Evolutionary conservation across 2,329 filamentous ascomycete genomes (phyloP).

Genomic region (Cercospora sojina): DNA sequence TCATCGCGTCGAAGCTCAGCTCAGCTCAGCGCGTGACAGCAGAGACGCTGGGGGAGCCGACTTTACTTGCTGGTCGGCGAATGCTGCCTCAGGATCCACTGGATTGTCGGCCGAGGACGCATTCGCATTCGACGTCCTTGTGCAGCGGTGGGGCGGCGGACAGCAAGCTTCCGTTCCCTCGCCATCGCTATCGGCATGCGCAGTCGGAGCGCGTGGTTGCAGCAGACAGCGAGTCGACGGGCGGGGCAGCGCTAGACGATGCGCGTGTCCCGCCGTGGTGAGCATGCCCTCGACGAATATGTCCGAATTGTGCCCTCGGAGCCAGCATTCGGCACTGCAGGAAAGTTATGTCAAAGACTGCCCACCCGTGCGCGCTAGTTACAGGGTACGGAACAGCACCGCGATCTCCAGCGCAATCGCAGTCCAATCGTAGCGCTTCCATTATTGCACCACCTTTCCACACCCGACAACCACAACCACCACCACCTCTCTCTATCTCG

Average conservation of each 20-base stretch:
- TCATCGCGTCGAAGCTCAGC: constrained; percentile 30
- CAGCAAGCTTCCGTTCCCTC: background rate
- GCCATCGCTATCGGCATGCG: background rate
- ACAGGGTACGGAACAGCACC: background rate
- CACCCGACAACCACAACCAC: background rate
- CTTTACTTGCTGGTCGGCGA: background rate
- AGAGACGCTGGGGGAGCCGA: background rate
- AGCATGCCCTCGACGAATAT: background rate
- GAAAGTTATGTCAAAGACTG: background rate
- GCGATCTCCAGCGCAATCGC: background rate
- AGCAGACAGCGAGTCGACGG: background rate
- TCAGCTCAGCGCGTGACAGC: background rate
- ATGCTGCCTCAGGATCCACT: background rate
- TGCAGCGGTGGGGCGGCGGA: background rate
- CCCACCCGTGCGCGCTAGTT: background rate
- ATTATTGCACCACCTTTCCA: background rate
- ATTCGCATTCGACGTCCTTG: background rate
- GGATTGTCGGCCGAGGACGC: background rate
- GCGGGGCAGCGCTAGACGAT: background rate
- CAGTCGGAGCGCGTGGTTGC: background rate
- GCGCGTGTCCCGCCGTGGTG: background rate
- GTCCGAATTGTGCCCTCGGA: background rate
- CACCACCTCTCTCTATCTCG: background rate
- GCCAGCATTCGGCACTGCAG: background rate
- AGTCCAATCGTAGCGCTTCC: background rate